phyloP scores from a whole-genome alignment of 1,139 yeast genomes.

The Suhomyces ambrosiae region DNA sequence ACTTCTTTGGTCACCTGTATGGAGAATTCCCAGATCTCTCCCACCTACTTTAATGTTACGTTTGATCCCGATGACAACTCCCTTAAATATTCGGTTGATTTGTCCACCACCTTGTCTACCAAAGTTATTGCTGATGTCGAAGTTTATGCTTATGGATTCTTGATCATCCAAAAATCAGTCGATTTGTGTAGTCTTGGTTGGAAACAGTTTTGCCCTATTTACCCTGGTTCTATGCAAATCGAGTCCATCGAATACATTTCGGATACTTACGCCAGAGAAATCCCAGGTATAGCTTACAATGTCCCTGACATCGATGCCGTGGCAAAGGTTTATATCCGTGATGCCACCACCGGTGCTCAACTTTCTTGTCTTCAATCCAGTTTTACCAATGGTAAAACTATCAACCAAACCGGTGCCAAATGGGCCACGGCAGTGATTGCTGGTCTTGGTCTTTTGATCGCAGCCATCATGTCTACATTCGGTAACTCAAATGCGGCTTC shows the following conservation, averaged over 20 bases:
- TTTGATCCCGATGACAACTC: slow-evolving; percentile 68
- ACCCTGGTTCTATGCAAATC: slow-evolving; percentile 69
- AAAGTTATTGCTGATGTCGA: slow-evolving; percentile 60
- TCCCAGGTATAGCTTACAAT: slow-evolving; percentile 71
- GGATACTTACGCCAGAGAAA: slow-evolving; percentile 43
- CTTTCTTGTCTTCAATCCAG: slow-evolving; percentile 71
- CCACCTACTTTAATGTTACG: slow-evolving; percentile 64
- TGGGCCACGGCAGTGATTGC: slow-evolving; percentile 86
- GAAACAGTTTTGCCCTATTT: slow-evolving; percentile 81
- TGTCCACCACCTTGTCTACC: slow-evolving; percentile 61
- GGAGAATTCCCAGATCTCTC: slow-evolving; percentile 65
- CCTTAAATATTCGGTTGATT: slow-evolving; percentile 59
- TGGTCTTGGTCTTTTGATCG: slow-evolving; percentile 70
- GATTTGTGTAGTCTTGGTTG: slow-evolving; percentile 64
- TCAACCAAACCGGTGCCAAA: slow-evolving; percentile 72
- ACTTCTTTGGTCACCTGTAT: slow-evolving; percentile 75
- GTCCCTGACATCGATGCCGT: slow-evolving; percentile 83
- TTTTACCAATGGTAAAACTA: slow-evolving; percentile 73
- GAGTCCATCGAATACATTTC: slow-evolving; percentile 64
- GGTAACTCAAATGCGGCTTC: slow-evolving; percentile 82
- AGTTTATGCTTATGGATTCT: slow-evolving; percentile 77
- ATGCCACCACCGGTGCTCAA: slow-evolving; percentile 37
- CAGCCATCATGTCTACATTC: slow-evolving; percentile 68
- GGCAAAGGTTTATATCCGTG: slow-evolving; percentile 53
- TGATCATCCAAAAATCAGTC: slow-evolving; percentile 53